These are phyloP conservation scores for Tilletia walkeri DNA, from an alignment of 1,284 basidiomycete species.

Conservation along the genomic window DNA sequence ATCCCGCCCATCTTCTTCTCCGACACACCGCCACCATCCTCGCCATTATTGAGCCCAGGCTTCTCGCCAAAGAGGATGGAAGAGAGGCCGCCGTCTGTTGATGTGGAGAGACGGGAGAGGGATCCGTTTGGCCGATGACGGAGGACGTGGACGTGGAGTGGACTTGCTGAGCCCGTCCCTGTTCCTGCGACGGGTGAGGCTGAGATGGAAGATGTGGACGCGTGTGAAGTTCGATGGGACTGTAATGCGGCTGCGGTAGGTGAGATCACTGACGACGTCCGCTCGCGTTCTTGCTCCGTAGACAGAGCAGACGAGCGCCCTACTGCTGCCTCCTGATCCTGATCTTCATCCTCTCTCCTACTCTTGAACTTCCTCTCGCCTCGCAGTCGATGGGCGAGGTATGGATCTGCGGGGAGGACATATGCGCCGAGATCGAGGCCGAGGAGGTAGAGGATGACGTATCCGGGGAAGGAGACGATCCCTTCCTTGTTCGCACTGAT, in stretches of 20 bases:
- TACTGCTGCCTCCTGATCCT: background rate
- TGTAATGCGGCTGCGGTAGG: no score
- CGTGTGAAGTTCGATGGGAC: background rate
- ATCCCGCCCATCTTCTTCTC: background rate
- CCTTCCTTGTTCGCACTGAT: conserved; percentile 90
- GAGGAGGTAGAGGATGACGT: conserved; percentile 82
- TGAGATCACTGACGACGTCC: no score
- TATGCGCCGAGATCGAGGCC: conserved; percentile 79
- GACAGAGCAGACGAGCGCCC: background rate
- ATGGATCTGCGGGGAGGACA: conserved; percentile 72
- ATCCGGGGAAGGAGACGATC: conserved; percentile 77
- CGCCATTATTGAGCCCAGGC: no score
- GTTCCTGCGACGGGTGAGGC: background rate
- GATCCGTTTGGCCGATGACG: conserved; percentile 1
- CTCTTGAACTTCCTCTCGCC: conserved; percentile 18
- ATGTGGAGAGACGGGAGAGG: conserved; percentile 7
- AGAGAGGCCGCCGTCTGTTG: background rate
- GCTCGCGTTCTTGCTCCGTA: no score
- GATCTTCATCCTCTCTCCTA: conserved; percentile 17
- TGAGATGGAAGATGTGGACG: conserved; percentile 1
- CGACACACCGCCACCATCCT: background rate
- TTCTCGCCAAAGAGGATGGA: background rate
- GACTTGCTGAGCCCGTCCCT: background rate
- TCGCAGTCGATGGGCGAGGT: conserved; percentile 39
- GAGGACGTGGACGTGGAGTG: conserved; percentile 16